Evolutionary conservation across 2,329 filamentous ascomycete genomes (phyloP), one percentile per base, ranked within the genome.

Genomic region (Calonectria montana): DNA sequence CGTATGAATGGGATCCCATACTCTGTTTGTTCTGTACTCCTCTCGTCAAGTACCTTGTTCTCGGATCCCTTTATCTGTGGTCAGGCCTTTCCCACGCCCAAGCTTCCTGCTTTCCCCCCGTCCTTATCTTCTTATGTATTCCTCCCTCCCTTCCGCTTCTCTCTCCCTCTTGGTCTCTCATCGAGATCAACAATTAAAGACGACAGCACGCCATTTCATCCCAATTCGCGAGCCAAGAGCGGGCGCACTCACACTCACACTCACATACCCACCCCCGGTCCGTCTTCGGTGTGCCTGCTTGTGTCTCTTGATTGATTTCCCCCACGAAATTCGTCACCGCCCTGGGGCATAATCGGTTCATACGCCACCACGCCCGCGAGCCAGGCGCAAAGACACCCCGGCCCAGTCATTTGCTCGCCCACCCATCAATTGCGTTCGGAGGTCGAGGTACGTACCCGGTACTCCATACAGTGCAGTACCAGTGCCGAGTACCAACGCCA

Each of bases 281-380:
- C 69, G 74, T 71, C 69, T 73, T 75, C 70, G 53, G 53, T 73
- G 76, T 67, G 69, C 43, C 29, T 43, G 39, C 50, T n/a, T 67
- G 69, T 69, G 65, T 69, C 61, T 53, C 53, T 71, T 35, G 18
- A 23, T 35, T 41, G 43, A 65, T 53, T 43, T 74, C 72, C 77
- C 75, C 77, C 77, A 79, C 77, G 77, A 79, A 77, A 72, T 76
- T 78, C 77, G 77, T 79, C 77, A 79, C 77, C 77, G 77, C 74
- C 77, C 74, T 43, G 66, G 67, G 65, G 67, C 66, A 71, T 65
- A 70, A 62, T 73, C 66, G 68, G 69, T 70, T 71, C 65, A 67
- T 76, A 76, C 77, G 77, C 77, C 77, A 79, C 77, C 75, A 75
- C 76, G 74, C 76, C 73, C 45, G 76, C 73, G 68, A 73, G 53